phyloP scores from a whole-genome alignment of 352 stramenopile species.

The Phytophthora fragariaefolia region DNA sequence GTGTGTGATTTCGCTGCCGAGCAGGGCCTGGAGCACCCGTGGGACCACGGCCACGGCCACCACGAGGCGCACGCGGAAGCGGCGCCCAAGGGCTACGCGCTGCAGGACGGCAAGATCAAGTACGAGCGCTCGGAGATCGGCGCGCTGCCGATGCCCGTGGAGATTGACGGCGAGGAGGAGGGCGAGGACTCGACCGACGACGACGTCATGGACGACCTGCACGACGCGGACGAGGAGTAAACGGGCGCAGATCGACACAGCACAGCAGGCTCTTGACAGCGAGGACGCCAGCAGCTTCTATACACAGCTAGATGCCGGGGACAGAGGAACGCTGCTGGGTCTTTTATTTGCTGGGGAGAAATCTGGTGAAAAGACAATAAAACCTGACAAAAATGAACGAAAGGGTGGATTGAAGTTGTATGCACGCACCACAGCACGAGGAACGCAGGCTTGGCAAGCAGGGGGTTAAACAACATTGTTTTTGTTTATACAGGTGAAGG shows the following conservation, averaged over 20 bases:
- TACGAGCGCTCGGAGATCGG: constrained; percentile 78
- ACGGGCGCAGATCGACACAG: constrained; percentile 8
- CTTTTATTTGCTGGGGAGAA: constrained; percentile 9
- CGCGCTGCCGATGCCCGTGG: constrained; percentile 61
- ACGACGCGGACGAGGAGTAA: constrained; percentile 42
- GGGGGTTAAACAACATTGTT: constrained; percentile 19
- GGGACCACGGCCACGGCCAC: constrained; percentile 77
- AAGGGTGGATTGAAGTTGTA: constrained; percentile 28
- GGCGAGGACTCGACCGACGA: neutral
- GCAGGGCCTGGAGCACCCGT: constrained; percentile 87
- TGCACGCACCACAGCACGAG: neutral
- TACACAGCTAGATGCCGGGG: neutral
- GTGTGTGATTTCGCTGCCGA: neutral
- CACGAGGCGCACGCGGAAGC: constrained; percentile 53
- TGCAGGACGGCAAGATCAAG: constrained; percentile 60
- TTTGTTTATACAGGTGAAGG: constrained; percentile 27
- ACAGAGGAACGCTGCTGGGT: neutral
- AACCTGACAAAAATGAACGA: constrained; percentile 30
- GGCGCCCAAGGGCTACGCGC: constrained; percentile 35
- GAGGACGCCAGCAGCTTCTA: constrained; percentile 1
- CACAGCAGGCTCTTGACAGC: constrained; percentile 17
- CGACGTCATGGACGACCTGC: constrained; percentile 33
- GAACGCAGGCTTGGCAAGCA: neutral
- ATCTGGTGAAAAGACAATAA: constrained; percentile 22
- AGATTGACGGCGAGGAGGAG: constrained; percentile 48